Percentiles rank a stretch among this genome's conserved stretches.
phyloP scores from a whole-genome alignment of 2,329 filamentous ascomycete species.

The Orbilia quercus region DNA sequence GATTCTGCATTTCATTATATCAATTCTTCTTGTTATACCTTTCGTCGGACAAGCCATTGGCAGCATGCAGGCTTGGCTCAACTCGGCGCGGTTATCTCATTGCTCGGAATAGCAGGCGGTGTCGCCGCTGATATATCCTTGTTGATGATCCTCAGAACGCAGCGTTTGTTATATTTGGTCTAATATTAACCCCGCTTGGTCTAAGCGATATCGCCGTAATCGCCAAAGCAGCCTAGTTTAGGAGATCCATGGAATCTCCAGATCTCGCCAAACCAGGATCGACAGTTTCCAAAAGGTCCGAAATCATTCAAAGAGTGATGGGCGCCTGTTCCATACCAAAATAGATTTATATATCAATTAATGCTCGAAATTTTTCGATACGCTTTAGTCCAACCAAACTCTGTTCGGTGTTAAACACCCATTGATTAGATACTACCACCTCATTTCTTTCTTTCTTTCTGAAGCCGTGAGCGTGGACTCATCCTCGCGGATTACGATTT shows the following conservation, averaged over 20 bases:
- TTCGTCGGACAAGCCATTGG: conserved; percentile 55
- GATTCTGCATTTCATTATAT: conserved; percentile 60
- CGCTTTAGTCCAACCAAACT: too few species aligned
- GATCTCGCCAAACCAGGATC: not conserved
- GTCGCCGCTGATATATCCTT: conserved; percentile 49
- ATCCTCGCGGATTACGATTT: too few species aligned
- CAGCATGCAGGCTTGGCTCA: conserved; percentile 16
- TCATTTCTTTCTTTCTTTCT: too few species aligned
- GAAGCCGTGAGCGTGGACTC: too few species aligned
- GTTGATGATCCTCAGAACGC: conserved; percentile 52
- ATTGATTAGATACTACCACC: too few species aligned
- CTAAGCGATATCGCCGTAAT: not conserved
- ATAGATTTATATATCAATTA: too few species aligned
- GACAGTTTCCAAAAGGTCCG: too few species aligned
- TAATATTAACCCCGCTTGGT: conserved; percentile 56
- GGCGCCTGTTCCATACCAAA: too few species aligned
- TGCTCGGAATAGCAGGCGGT: conserved; percentile 18
- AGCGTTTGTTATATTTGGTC: conserved; percentile 54
- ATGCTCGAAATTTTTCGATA: too few species aligned
- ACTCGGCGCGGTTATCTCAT: not conserved
- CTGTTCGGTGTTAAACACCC: too few species aligned
- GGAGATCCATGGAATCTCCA: not conserved
- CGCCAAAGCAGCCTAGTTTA: not conserved
- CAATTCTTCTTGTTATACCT: conserved; percentile 60
- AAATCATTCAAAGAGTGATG: too few species aligned